Base-by-base conservation (phyloP, 2,329 filamentous ascomycete genomes). In the Venturia nashicola region DNA sequence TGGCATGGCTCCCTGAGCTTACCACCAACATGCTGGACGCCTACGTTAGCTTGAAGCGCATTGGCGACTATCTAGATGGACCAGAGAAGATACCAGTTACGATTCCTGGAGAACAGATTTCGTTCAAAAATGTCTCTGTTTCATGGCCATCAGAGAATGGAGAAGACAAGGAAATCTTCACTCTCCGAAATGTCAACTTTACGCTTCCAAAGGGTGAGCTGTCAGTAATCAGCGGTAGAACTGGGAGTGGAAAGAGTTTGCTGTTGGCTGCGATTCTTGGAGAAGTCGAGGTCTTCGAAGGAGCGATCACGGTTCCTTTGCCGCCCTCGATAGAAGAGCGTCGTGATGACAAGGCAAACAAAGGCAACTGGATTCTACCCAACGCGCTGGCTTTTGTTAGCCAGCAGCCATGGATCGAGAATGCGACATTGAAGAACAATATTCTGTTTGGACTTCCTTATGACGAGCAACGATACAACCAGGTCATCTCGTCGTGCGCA, bases 181-280 rank as follows among this genome's bases (percentile, higher is more conserved):
- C 86, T 16, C 76, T 92, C 23, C 81, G 82, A 62, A 79, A 88
- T 68, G 69, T 92, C 59, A 84, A 83, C 67, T 70, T 91, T 12
- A 79, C 80, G 0, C 90, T 93, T 68, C 89, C 89, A 0, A 73
- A 78, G 18, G 83, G 84, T 20, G 85, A 89, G 68, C 76, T 94
- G 9, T 91, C 85, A 23, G 82, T 92, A 16, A 84, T 93, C 42
- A 89, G 87, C 3, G 89, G 89, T 0, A 87, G 87, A 71, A 93
- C 89, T 0, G 89, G 90, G 0, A 85, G 85, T 9, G 90, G 90
- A 18, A 93, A 93, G 76, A 90, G 86, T 72, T 75, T 93, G 46
- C 76, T 94, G 67, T 79, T 94, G 7, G 83, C 88, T 0, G 83
- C 88, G 0, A 84, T 93, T 34, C 80, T 93, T 5, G 89, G 89